phyloP scores from a whole-genome alignment of 2,329 filamentous ascomycete genomes.

The Fusarium sp. region DNA sequence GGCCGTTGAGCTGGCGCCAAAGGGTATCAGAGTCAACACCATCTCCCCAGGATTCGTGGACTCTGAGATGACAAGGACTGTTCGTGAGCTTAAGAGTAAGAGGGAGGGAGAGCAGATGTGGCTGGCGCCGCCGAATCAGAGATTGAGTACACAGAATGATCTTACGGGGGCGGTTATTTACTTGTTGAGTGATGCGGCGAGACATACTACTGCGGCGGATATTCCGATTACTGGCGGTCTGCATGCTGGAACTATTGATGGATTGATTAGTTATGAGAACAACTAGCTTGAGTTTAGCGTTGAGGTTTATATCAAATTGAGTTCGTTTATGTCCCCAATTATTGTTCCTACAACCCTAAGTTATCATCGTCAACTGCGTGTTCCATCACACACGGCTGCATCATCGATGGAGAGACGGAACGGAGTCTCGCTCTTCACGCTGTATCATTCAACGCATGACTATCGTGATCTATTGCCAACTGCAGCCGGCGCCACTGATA shows the following conservation, averaged over 20 bases:
- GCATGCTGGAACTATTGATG: slow-evolving; percentile 51
- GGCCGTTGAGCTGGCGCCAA: slow-evolving; percentile 50
- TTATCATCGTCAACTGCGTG: not conserved
- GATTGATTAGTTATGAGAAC: slow-evolving; percentile 47
- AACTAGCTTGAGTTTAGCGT: not conserved
- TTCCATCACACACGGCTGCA: not conserved
- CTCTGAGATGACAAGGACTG: slow-evolving; percentile 48
- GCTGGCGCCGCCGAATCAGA: slow-evolving; percentile 50
- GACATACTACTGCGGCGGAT: slow-evolving; percentile 55
- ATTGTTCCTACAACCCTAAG: rapidly evolving
- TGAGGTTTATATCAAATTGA: not conserved
- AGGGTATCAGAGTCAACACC: slow-evolving; percentile 50
- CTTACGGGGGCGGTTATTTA: slow-evolving; percentile 54
- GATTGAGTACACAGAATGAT: slow-evolving; percentile 54
- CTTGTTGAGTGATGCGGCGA: slow-evolving; percentile 54
- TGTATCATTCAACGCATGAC: too few relatives aligned
- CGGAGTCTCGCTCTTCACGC: not conserved
- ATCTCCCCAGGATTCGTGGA: slow-evolving; percentile 52
- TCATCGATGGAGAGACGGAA: too few relatives aligned
- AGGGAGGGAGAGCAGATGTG: slow-evolving; percentile 50
- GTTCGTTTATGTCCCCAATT: not conserved
- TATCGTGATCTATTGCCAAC: not conserved
- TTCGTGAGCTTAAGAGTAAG: slow-evolving; percentile 45
- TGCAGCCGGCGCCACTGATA: not conserved
- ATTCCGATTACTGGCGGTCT: slow-evolving; percentile 57